Conservation (phyloP, 2,329 filamentous ascomycete genomes). For the Alternaria viburni region DNA sequence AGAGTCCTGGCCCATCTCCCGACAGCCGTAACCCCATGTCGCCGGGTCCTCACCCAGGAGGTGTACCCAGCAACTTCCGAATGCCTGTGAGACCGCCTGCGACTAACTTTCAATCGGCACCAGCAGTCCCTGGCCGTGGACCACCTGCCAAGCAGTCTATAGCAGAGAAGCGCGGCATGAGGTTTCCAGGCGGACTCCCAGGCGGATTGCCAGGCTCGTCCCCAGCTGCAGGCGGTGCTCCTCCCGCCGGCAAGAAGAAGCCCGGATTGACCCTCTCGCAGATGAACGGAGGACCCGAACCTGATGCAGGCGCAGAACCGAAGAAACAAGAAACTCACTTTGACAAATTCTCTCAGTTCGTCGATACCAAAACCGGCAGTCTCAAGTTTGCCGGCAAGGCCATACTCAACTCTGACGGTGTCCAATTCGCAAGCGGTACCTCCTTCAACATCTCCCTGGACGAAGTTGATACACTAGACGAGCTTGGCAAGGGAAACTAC, state of each 20-base stretch:
- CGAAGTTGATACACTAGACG: conserved; percentile 90
- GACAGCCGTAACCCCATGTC: conserved; percentile 30
- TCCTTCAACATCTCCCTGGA: conserved; percentile 94
- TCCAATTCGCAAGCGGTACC: conserved; percentile 88
- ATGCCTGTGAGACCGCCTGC: conserved; percentile 51
- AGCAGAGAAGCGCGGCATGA: conserved; percentile 70
- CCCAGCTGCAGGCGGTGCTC: conserved; percentile 50
- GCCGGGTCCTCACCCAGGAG: conserved; percentile 40
- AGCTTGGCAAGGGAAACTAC: conserved; percentile 97
- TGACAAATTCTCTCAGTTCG: conserved; percentile 77
- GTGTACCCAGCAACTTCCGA: conserved; percentile 53
- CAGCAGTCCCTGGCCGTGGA: conserved; percentile 54
- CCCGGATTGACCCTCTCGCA: conserved; percentile 53
- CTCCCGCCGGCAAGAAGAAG: conserved; percentile 48
- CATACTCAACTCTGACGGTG: conserved; percentile 83
- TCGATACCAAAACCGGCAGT: conserved; percentile 89
- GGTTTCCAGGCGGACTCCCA: conserved; percentile 66
- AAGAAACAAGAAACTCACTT: conserved; percentile 55
- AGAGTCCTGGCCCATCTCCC: conserved; percentile 33
- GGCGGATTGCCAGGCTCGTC: conserved; percentile 56
- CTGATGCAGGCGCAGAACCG: conserved; percentile 25
- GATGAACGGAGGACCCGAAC: conserved; percentile 48
- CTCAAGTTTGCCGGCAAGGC: conserved; percentile 94
- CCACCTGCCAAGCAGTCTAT: conserved; percentile 65
- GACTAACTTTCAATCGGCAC: conserved; percentile 56